Percentiles rank a stretch among this genome's conserved stretches.
phyloP scores from a whole-genome alignment of 2,329 filamentous ascomycete genomes.

The Penicillium sp. region DNA sequence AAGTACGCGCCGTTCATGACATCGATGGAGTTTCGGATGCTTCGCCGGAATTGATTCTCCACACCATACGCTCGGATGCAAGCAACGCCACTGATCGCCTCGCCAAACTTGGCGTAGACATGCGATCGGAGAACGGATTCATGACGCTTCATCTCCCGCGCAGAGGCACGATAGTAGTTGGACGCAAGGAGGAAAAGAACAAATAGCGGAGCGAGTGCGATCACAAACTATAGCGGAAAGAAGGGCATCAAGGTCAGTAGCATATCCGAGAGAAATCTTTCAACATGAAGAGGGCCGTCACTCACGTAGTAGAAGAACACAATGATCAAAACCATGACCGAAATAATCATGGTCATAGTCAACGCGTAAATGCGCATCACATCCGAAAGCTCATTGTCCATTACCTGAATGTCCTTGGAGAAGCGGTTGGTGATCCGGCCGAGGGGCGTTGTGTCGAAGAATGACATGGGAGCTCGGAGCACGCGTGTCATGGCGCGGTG shows the following conservation, averaged over 20 bases:
- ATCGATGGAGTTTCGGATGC: conserved; percentile 69
- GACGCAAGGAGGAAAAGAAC: conserved; percentile 75
- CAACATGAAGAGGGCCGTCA: neutral
- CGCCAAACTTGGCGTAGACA: conserved; percentile 86
- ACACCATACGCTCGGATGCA: conserved; percentile 88
- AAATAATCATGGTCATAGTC: conserved; percentile 72
- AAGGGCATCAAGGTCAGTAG: neutral
- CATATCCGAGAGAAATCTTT: neutral
- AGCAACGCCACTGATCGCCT: conserved; percentile 69
- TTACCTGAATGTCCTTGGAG: conserved; percentile 88
- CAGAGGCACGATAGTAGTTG: conserved; percentile 82
- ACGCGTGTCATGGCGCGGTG: conserved; percentile 72
- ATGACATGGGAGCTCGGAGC: conserved; percentile 67
- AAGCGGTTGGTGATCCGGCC: conserved; percentile 96
- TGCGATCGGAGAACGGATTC: conserved; percentile 81
- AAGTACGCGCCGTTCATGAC: conserved; percentile 93
- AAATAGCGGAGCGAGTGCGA: conserved; percentile 63
- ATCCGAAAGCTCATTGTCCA: conserved; percentile 89
- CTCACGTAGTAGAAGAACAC: conserved; percentile 78
- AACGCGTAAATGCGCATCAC: conserved; percentile 89
- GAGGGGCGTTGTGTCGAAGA: conserved; percentile 94
- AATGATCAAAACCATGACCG: conserved; percentile 84
- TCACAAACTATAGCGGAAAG: conserved; percentile 50
- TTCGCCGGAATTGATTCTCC: conserved; percentile 63
- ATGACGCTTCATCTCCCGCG: conserved; percentile 89